Base-by-base conservation (phyloP, 768 basidiomycete genomes). In the Thelephora ganbajun region DNA sequence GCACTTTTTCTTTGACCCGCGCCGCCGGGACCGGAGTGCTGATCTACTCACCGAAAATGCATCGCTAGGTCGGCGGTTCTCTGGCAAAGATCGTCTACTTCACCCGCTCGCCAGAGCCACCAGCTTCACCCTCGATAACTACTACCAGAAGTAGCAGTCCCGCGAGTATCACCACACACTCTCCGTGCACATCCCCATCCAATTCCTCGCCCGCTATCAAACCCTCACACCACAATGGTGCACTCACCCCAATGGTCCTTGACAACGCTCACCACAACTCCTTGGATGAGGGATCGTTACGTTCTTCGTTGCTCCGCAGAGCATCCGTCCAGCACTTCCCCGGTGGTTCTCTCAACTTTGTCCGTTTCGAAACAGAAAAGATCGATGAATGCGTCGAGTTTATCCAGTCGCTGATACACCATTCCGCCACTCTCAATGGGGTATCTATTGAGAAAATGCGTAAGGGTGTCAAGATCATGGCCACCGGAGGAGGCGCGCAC, bases 51-150 rank as follows among this genome's bases (percentile, higher is more conserved):
- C 30, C 45, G 22, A 4, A 4, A 4, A 30, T 30, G 5, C 26
- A 9, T 16, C 20, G 20, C 11, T 64, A 97, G 93, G 84, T 98
- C 60, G 96, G 96, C 22, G 96, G 96, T 37, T 96, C 93, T 11
- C 69, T 99, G 12, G 94, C 93, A 51, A 99, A 99, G 65, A 88
- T 99, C 45, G 90, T 96, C 56, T 99, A 97, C 68, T 98, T 98
- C 64, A 97, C 94, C 41, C 84, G 96, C 44, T 91, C 92, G 6
- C 81, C 86, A 3, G 82, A 86, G 48, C 83, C 84, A 2, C 83
- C 83, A n/a, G 70, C 78, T 26, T 84, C 88, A 6, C 84, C 88
- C 6, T 80, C 83, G 11, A 59, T 80, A 36, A 68, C 61, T 49
- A 79, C 83, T 0, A 80, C 80, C 11, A 65, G 63, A 18, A 81